Evolutionary conservation across 2,329 filamentous ascomycete species (phyloP), one percentile per base, ranked within the genome.

Genomic region (Raffaelea ambrosiae): DNA sequence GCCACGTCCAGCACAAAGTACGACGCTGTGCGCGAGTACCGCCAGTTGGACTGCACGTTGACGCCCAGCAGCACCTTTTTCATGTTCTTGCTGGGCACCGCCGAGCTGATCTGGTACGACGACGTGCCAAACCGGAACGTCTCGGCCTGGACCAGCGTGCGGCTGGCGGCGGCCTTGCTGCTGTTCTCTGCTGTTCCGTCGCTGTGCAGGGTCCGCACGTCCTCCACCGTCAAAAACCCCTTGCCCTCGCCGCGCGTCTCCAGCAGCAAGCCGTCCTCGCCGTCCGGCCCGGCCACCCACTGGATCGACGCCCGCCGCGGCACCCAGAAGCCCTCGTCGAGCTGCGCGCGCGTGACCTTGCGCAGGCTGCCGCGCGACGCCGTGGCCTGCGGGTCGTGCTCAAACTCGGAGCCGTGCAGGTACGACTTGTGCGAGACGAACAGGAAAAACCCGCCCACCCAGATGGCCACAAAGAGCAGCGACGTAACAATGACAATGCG

Each of bases 1-100:
- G 78, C 80, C 22, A 98, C 93, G 61, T 98, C 86, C 55, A 96
- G 86, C 51, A 98, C 82, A 81, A 86, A 98, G 69, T 96, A 98
- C 22, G 77, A 72, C 1, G 84, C 91, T 10, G 83, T 89, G 59
- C 79, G 90, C 0, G 91, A 97, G 64, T 97, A 86, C 55, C 93
- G 82, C 85, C 89, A 98, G 58, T 93, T 89, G 58, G 79, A 80
- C 63, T 86, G 67, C 20, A 71, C 62, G 46, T 88, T 72, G 9
- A 88, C 88, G 44, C 82, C 76, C n/a, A 96, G 69, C 45, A 98
- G 74, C 3, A 98, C 88, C 62, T 87, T 91, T 58, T 83, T 88
- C 63, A 95, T 73, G 62, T 97, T 80, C 23, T 82, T 79, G 60
- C 88, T 96, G 3, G 93, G 88, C 72, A 79, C 83, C 3, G 81